phyloP scores from a whole-genome alignment of 1,284 basidiomycete species.

The Bondarzewia mesenterica region DNA sequence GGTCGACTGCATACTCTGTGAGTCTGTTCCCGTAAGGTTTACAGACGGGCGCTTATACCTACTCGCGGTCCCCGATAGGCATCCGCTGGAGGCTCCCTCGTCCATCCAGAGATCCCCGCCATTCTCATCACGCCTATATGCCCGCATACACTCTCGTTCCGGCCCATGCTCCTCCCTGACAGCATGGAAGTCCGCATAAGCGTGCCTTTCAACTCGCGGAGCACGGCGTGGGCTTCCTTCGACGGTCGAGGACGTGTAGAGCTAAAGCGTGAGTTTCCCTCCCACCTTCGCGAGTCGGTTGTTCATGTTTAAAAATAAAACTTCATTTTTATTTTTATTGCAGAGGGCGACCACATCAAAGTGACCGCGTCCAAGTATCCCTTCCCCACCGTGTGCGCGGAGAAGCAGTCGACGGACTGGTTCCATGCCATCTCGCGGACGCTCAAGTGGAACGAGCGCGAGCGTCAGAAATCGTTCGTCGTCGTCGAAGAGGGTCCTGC shows the following conservation, averaged over 20 bases:
- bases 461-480: slow-evolving; percentile 95
- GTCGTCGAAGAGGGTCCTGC: slow-evolving; percentile 84
- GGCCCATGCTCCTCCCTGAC: slow-evolving; percentile 97
- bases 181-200: slow-evolving; percentile 98
- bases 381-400: slow-evolving; percentile 97
- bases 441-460: slow-evolving; percentile 96
- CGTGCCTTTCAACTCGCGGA: slow-evolving; percentile 96
- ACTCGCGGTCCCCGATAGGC: slow-evolving; percentile 39
- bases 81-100: slow-evolving; percentile 95
- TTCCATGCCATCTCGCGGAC: slow-evolving; percentile 96
- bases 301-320: too few species aligned
- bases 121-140: slow-evolving; percentile 97
- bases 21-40: slow-evolving; percentile 19
- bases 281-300: slow-evolving; percentile 6
- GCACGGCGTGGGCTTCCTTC: slow-evolving; percentile 98
- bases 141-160: slow-evolving; percentile 97
- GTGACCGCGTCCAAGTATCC: slow-evolving; percentile 97
- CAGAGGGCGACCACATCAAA: slow-evolving; percentile 99
- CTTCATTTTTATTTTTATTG: slow-evolving; percentile 1
- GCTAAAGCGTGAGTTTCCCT: slow-evolving; percentile 67
- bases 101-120: slow-evolving; percentile 96
- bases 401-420: slow-evolving; percentile 98
- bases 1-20: slow-evolving; percentile 96
- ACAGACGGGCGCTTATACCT: neutral
- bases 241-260: slow-evolving; percentile 97